These are phyloP conservation scores for Trichoderma parareesei DNA, from an alignment of 495 filamentous ascomycete species.

Conservation along the genomic window DNA sequence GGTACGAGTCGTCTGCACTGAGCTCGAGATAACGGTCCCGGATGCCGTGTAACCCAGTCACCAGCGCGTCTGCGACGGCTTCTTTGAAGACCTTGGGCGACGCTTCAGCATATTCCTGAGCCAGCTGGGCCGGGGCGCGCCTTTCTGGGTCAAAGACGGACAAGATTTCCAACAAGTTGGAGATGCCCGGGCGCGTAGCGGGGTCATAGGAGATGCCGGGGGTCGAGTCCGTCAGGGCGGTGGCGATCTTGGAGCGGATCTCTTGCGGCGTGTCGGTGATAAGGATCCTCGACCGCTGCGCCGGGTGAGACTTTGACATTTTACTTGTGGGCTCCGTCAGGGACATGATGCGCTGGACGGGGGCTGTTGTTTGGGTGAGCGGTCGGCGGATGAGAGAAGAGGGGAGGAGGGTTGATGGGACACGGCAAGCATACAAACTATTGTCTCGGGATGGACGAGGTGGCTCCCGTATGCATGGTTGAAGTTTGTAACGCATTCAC, in stretches of 20 bases:
- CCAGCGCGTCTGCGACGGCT: constrained; percentile 47
- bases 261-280: constrained; percentile 58
- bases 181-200: constrained; percentile 61
- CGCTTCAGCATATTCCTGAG: constrained; percentile 37
- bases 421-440: constrained; percentile 53
- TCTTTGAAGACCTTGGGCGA: constrained; percentile 62
- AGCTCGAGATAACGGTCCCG: constrained; percentile 53
- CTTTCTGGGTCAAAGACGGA: constrained; percentile 49
- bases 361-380: constrained; percentile 18
- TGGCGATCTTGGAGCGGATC: constrained; percentile 58
- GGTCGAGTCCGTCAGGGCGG: constrained; percentile 69
- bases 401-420: neutral
- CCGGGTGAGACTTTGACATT: constrained; percentile 84
- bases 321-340: constrained; percentile 66
- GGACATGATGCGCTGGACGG: constrained; percentile 82
- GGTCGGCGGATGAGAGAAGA: neutral
- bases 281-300: constrained; percentile 66
- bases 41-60: constrained; percentile 45
- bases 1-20: constrained; percentile 39
- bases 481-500: constrained; percentile 76
- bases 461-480: constrained; percentile 60
- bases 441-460: constrained; percentile 61
- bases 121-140: constrained; percentile 47
- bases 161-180: constrained; percentile 75
- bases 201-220: constrained; percentile 64